A percentile compares a stretch with the other conserved stretches of the same genome.
phyloP scores from a whole-genome alignment of 2,329 filamentous ascomycete species.

The Moelleriella libera region DNA sequence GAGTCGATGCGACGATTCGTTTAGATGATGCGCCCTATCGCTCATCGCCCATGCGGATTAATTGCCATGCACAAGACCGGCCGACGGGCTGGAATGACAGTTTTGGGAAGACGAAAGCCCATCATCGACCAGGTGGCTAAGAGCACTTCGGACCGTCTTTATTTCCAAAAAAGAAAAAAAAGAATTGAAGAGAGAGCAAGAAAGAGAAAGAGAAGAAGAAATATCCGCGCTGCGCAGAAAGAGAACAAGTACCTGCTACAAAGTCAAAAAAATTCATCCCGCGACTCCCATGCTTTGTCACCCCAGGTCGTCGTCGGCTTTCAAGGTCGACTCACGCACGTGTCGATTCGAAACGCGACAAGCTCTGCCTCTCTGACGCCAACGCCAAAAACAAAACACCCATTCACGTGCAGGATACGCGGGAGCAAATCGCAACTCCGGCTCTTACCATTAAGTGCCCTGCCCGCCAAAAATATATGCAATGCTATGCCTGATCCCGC shows the following conservation, averaged over 20 bases:
- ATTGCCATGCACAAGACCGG: too few relatives aligned
- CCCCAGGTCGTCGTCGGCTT: neutral
- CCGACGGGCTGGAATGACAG: too few relatives aligned
- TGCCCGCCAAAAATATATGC: conserved; percentile 4
- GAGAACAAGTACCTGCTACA: neutral
- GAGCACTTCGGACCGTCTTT: neutral
- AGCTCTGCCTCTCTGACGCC: conserved; percentile 12
- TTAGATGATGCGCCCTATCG: too few relatives aligned
- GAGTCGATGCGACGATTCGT: too few relatives aligned
- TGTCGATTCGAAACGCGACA: neutral
- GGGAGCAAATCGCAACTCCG: neutral
- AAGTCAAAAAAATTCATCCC: neutral
- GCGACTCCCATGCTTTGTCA: too few relatives aligned
- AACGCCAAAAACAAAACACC: conserved; percentile 16
- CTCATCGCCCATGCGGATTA: too few relatives aligned
- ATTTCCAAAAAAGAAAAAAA: neutral
- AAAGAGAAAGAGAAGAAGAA: conserved; percentile 7
- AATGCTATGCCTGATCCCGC: conserved; percentile 2
- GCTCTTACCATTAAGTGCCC: neutral
- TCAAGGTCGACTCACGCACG: neutral
- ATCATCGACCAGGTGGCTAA: neutral
- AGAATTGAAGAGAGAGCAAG: conserved; percentile 7
- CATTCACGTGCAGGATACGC: conserved; percentile 3
- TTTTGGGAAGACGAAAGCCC: neutral
- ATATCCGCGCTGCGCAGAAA: conserved; percentile 4